Evolutionary conservation across 208 protist genomes (phyloP).

Genomic region (Trypanosoma platydactyli): DNA sequence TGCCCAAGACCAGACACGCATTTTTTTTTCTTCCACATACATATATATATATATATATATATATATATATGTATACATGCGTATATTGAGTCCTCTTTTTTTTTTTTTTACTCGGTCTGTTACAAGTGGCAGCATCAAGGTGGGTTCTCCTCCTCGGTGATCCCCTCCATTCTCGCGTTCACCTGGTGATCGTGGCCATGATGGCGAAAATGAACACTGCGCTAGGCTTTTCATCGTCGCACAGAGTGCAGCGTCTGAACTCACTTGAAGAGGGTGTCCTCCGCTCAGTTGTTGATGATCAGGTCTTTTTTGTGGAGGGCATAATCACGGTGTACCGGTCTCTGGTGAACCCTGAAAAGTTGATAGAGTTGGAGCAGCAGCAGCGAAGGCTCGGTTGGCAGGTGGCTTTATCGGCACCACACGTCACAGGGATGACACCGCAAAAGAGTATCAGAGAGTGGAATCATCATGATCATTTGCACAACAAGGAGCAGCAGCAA

Average conservation of each 20-base stretch:
- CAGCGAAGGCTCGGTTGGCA: background rate
- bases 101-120: too few species aligned
- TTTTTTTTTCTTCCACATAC: too few species aligned
- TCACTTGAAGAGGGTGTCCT: conserved; percentile 6
- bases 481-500: too few species aligned
- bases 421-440: background rate
- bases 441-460: background rate
- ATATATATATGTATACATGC: too few species aligned
- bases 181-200: too few species aligned
- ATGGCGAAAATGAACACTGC: background rate
- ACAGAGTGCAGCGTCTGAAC: background rate
- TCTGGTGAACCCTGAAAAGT: background rate
- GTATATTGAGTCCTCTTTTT: too few species aligned
- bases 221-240: background rate
- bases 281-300: conserved; percentile 15
- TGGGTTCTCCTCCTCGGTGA: too few species aligned
- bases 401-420: background rate
- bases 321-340: conserved; percentile 9
- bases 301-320: conserved; percentile 16
- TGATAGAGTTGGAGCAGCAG: conserved; percentile 3
- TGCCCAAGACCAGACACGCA: too few species aligned
- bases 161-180: too few species aligned
- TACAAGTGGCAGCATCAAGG: too few species aligned
- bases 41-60: too few species aligned
- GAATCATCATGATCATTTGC: background rate